Evolutionary conservation across 1,139 yeast genomes (phyloP).

Genomic region (Diutina catenulata): DNA sequence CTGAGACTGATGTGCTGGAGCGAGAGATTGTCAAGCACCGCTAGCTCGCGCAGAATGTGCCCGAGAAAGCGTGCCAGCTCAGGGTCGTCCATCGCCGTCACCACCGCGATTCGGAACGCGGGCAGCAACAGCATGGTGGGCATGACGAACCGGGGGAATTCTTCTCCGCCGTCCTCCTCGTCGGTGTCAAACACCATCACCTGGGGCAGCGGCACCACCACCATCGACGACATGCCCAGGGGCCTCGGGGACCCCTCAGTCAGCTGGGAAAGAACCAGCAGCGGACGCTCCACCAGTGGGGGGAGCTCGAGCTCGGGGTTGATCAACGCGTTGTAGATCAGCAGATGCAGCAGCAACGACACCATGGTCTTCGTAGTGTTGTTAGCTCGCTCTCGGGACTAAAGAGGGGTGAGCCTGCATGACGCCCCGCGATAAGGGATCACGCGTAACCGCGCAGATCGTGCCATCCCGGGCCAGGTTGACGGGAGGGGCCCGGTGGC

Average conservation of each 20-base stretch:
- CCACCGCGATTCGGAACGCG: conserved; percentile 7
- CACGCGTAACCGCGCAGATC: neutral
- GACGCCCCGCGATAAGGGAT: conserved; percentile 1
- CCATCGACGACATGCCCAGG: conserved; percentile 9
- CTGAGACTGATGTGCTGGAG: neutral
- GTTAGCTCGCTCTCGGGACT: neutral
- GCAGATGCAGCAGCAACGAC: conserved; percentile 4
- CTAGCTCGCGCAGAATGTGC: conserved; percentile 1
- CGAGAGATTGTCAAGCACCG: neutral
- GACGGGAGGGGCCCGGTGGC: no score
- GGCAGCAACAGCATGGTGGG: conserved; percentile 19
- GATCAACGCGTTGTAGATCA: conserved; percentile 24
- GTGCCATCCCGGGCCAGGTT: no score
- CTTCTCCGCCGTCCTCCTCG: conserved; percentile 22
- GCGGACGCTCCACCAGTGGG: conserved; percentile 10
- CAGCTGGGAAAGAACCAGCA: conserved; percentile 5
- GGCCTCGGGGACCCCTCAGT: conserved; percentile 1
- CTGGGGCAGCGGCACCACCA: conserved; percentile 9
- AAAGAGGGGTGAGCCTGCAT: conserved; percentile 5
- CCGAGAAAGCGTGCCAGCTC: conserved; percentile 14
- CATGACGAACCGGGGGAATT: conserved; percentile 23
- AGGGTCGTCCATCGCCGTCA: conserved; percentile 13
- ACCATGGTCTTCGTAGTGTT: neutral
- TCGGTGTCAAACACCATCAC: conserved; percentile 34
- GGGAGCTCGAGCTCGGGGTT: conserved; percentile 30